phyloP scores from a whole-genome alignment of 2,329 filamentous ascomycete species.

The Mollisia scopiformis region DNA sequence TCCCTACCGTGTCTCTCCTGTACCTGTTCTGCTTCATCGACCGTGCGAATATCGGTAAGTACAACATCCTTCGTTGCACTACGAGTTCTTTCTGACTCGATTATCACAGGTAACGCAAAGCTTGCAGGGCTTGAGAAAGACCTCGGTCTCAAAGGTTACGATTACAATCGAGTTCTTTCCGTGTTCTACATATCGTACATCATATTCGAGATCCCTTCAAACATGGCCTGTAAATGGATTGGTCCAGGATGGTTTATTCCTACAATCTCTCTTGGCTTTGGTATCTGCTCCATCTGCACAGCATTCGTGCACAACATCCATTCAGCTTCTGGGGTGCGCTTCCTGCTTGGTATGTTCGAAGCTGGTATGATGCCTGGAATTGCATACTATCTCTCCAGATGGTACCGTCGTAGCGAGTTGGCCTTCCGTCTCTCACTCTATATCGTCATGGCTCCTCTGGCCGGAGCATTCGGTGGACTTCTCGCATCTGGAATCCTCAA shows the following conservation, averaged over 20 bases:
- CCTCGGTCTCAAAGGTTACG: conserved; percentile 60
- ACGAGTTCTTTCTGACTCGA: not conserved
- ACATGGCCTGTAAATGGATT: conserved; percentile 69
- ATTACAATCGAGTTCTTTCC: conserved; percentile 71
- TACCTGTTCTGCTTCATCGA: conserved; percentile 79
- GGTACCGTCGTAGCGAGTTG: conserved; percentile 72
- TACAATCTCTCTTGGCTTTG: conserved; percentile 62
- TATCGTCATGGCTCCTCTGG: conserved; percentile 71
- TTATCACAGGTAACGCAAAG: conserved; percentile 63
- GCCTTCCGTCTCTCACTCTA: conserved; percentile 70
- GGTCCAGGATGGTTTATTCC: conserved; percentile 76
- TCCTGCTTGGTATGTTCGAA: conserved; percentile 71
- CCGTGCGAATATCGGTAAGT: conserved; percentile 70
- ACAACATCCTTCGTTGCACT: not conserved
- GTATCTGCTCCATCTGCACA: conserved; percentile 63
- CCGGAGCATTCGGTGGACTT: conserved; percentile 72
- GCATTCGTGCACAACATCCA: conserved; percentile 63
- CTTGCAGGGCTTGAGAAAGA: conserved; percentile 68
- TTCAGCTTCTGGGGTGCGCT: conserved; percentile 58
- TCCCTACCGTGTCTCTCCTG: conserved; percentile 67
- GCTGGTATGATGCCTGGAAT: conserved; percentile 67
- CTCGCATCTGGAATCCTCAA: conserved; percentile 66
- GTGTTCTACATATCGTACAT: conserved; percentile 77
- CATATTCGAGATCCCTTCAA: conserved; percentile 69
- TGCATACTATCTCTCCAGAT: conserved; percentile 72